Conservation (phyloP, 176 grass and related monocot genomes). For the Rhynchospora breviuscula region DNA sequence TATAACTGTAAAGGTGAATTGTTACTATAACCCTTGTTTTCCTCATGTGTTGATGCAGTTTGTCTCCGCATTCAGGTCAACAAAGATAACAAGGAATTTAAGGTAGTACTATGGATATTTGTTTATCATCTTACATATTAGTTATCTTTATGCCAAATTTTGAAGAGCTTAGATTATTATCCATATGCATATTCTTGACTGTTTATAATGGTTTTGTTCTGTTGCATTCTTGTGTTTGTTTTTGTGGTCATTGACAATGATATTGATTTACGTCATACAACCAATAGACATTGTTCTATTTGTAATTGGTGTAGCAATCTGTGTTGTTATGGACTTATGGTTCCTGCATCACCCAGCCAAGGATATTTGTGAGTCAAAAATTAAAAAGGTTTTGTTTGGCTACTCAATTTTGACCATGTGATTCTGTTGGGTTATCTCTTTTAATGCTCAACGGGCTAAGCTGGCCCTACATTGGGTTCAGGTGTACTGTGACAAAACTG, state of each 20-base stretch:
- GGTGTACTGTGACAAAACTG: background rate
- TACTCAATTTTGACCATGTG: background rate
- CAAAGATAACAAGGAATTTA: slow-evolving; percentile 18
- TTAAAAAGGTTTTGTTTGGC: background rate
- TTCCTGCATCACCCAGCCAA: background rate
- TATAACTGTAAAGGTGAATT: background rate
- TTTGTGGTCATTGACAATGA: background rate
- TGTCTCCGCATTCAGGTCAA: slow-evolving; percentile 20
- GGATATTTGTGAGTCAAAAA: background rate
- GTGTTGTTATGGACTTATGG: background rate
- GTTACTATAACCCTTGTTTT: background rate
- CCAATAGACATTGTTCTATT: background rate
- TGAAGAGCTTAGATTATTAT: background rate
- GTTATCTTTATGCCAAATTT: background rate
- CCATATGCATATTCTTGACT: background rate
- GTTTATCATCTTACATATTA: background rate
- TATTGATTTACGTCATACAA: background rate
- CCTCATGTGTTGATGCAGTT: background rate
- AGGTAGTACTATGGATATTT: background rate
- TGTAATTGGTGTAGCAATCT: background rate
- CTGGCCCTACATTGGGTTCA: background rate
- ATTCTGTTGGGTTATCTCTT: background rate
- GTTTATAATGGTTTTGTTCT: background rate
- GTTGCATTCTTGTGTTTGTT: background rate
- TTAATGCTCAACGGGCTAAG: background rate